Conservation (phyloP, 2,329 filamentous ascomycete species). For the Leptosphaerulina australis region DNA sequence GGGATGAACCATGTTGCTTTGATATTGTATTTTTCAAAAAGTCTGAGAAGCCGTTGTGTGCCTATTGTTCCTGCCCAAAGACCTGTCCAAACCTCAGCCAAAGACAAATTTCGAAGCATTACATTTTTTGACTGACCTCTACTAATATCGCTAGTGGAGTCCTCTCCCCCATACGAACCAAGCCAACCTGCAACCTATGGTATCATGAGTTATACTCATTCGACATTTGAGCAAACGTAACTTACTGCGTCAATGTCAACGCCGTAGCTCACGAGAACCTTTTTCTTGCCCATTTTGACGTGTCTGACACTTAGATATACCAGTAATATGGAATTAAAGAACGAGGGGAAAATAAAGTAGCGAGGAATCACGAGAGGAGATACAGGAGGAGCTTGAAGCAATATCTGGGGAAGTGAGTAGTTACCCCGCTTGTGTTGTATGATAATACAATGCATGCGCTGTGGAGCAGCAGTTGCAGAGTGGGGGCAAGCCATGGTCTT, state of each 20-base stretch:
- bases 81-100: constrained; percentile 49
- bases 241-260: constrained; percentile 69
- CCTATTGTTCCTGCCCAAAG: constrained; percentile 74
- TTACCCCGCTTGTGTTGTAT: constrained; percentile 10
- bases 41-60: constrained; percentile 69
- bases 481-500: constrained; percentile 3
- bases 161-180: constrained; percentile 74
- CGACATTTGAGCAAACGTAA: neutral
- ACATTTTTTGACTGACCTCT: constrained; percentile 50
- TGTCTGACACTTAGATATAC: too few relatives aligned
- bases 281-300: constrained; percentile 53
- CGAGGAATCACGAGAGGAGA: too few relatives aligned
- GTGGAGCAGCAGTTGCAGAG: constrained; percentile 4
- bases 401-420: constrained; percentile 9
- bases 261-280: constrained; percentile 65
- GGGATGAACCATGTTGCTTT: constrained; percentile 68
- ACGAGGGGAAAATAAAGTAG: neutral
- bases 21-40: constrained; percentile 70
- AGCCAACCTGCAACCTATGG: constrained; percentile 66
- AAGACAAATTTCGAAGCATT: neutral
- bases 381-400: neutral
- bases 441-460: neutral
- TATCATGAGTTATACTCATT: neutral
- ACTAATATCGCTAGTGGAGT: constrained; percentile 73
- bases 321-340: neutral